These are phyloP conservation scores for Pulchroboletus neoregius DNA, from an alignment of 1,284 basidiomycete species.

Conservation along the genomic window DNA sequence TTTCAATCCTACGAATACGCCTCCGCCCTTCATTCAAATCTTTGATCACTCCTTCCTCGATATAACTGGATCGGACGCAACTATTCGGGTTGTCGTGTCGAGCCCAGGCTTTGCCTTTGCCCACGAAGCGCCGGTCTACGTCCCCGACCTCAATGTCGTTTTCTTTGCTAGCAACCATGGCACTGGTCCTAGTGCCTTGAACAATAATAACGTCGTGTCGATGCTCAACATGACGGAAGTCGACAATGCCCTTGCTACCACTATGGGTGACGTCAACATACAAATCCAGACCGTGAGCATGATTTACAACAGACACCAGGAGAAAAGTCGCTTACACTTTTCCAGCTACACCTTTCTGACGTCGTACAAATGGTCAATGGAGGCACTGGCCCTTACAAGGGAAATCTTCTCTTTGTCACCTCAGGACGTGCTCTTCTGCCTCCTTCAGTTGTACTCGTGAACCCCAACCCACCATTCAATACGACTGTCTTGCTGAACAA, in stretches of 20 bases:
- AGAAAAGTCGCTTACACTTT: neutral
- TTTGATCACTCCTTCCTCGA: constrained; percentile 58
- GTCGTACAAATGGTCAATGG: constrained; percentile 70
- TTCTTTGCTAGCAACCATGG: constrained; percentile 49
- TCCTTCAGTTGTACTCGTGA: constrained; percentile 60
- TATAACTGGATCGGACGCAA: constrained; percentile 56
- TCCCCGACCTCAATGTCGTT: constrained; percentile 55
- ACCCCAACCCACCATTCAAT: constrained; percentile 61
- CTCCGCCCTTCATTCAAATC: constrained; percentile 65
- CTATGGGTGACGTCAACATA: constrained; percentile 46
- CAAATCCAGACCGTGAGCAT: constrained; percentile 38
- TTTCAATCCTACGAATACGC: constrained; percentile 45
- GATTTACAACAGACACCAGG: neutral
- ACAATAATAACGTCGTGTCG: constrained; percentile 45
- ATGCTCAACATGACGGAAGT: constrained; percentile 47
- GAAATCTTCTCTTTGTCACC: constrained; percentile 54
- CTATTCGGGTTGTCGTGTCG: constrained; percentile 54
- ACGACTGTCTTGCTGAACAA: constrained; percentile 65
- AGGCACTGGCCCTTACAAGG: constrained; percentile 59
- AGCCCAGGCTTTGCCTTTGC: constrained; percentile 62
- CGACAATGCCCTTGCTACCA: constrained; percentile 37
- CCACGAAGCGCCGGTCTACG: constrained; percentile 70
- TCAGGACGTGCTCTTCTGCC: constrained; percentile 64
- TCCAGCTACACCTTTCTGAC: constrained; percentile 47
- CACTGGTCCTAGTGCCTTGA: constrained; percentile 46